These are phyloP conservation scores for Pythium phragmitis DNA, from an alignment of 352 stramenopile species.

Conservation along the genomic window DNA sequence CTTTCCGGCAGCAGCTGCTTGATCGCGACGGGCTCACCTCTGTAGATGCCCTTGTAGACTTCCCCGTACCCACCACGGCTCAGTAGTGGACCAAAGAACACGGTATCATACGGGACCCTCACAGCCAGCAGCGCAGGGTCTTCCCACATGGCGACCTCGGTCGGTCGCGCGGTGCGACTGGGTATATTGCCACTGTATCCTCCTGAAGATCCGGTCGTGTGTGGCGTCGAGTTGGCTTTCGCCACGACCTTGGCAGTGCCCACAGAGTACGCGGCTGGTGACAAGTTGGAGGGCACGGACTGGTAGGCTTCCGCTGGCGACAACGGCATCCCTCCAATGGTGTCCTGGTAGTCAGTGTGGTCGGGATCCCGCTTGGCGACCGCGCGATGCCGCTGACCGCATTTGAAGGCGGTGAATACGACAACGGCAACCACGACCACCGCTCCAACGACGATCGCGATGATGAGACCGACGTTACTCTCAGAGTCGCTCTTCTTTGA, in stretches of 20 bases:
- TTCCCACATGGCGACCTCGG: slow-evolving; percentile 13
- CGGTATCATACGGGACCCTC: neutral
- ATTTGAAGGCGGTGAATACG: neutral
- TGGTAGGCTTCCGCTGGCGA: slow-evolving; percentile 3
- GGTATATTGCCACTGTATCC: too few relatives aligned
- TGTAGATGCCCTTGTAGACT: slow-evolving; percentile 38
- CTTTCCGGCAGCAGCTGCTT: slow-evolving; percentile 40
- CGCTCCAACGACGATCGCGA: neutral
- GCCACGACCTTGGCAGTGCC: neutral
- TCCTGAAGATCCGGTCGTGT: neutral
- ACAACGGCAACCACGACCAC: slow-evolving; percentile 1
- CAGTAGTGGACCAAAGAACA: slow-evolving; percentile 10
- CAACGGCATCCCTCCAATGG: neutral
- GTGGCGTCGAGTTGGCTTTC: neutral
- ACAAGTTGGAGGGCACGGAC: neutral
- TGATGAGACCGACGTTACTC: slow-evolving; percentile 9
- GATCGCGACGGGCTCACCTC: slow-evolving; percentile 33
- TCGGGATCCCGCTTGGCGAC: neutral
- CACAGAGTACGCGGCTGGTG: neutral
- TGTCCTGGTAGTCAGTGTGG: neutral
- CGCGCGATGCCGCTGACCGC: neutral
- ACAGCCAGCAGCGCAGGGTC: slow-evolving; percentile 9
- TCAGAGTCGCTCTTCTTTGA: neutral
- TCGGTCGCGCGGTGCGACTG: neutral
- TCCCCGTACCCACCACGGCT: slow-evolving; percentile 26